Conservation (phyloP, 1,284 basidiomycete species). For the Leccinum griseonigrum region DNA sequence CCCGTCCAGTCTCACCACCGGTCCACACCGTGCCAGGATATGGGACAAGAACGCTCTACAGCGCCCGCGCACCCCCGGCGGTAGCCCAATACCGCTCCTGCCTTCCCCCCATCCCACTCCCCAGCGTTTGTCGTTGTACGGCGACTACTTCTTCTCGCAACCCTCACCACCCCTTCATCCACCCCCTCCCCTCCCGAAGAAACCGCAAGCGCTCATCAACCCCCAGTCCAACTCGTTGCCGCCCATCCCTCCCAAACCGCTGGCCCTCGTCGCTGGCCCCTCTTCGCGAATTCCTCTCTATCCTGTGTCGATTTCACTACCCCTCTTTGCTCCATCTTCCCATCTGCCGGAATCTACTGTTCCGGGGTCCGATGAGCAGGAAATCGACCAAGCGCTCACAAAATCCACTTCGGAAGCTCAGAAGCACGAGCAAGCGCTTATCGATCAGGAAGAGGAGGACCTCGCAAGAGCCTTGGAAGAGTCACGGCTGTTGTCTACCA, state of each 20-base stretch:
- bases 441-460: constrained; percentile 57
- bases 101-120: constrained; percentile 13
- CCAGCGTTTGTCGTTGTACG: constrained; percentile 27
- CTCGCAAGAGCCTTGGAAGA: constrained; percentile 62
- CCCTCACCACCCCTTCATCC: constrained; percentile 17
- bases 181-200: constrained; percentile 37
- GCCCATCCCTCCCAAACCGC: constrained; percentile 34
- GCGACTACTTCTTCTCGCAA: constrained; percentile 28
- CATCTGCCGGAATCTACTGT: constrained; percentile 11
- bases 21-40: constrained; percentile 21
- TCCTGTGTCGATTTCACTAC: constrained; percentile 30
- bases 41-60: constrained; percentile 22
- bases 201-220: constrained; percentile 26
- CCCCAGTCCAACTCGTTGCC: constrained; percentile 23
- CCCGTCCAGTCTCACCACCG: constrained; percentile 29
- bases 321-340: constrained; percentile 16
- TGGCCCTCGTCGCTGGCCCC: constrained; percentile 15
- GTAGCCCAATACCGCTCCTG: not conserved
- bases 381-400: constrained; percentile 42
- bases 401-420: constrained; percentile 51
- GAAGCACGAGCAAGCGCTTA: constrained; percentile 35
- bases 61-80: constrained; percentile 8
- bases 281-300: constrained; percentile 31
- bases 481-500: constrained; percentile 41
- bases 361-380: constrained; percentile 27